Base-by-base conservation (phyloP, 805 yeast genomes). In the Suhomyces vadensis region DNA sequence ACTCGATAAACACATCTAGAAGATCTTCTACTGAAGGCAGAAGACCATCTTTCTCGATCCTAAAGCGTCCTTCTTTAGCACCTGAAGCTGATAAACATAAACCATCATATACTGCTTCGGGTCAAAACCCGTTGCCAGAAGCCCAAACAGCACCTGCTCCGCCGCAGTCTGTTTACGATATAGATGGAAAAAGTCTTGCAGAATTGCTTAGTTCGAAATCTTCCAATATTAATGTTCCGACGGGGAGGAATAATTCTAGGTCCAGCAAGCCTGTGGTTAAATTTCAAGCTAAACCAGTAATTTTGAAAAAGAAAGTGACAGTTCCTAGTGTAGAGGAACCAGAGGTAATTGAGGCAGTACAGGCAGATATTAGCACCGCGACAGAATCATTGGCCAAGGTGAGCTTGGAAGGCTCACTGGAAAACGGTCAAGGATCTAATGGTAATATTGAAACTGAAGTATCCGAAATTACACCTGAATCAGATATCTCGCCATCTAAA, bases 101-200 rank as follows among this genome's bases (percentile, higher is more conserved):
- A 8, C 20, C 24, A 16, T 14, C 16, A n/a, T 9, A 24, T 27
- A n/a, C 26, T 14, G 23, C 24, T 22, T 16, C 17, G 9, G 31
- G 22, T n/a, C n/a, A 37, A 37, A 22, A 26, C n/a, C 6, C 13
- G n/a, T 22, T 8, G 11, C 13, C 29, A n/a, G 37, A 16, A 29
- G 3, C 35, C 17, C 14, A 21, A n/a, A 43, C 55, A 2, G 56
- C 63, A 1, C 54, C 64, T 1, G 54, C 64, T 2, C 42, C 51
- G n/a, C 58, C 62, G 0, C 35, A 40, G 0, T 43, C 53, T 16
- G 46, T 47, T 5, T 53, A 56, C 36, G 31, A 49, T 13, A 40
- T 48, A 6, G 53, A 47, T 26, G 37, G 67, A 7, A 56, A 62
- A 44, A 69, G 74, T 48, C 58, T 71, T 46, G 77, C 77, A 2